Evolutionary conservation across 2,329 filamentous ascomycete genomes (phyloP).

Genomic region (Aspergillus persii): DNA sequence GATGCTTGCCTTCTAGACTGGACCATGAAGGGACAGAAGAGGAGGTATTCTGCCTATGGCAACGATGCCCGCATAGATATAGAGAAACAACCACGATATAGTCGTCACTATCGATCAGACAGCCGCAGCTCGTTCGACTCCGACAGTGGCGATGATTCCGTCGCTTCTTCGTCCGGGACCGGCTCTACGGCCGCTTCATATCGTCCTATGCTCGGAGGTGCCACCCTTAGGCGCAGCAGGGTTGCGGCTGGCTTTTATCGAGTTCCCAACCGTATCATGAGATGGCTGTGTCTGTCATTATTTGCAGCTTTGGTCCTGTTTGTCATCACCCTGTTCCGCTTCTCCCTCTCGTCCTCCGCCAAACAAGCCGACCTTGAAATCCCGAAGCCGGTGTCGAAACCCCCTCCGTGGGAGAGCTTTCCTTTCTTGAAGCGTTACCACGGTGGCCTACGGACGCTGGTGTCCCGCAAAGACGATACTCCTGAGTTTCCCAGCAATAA

Average conservation of each 20-base stretch:
- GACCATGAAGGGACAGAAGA: slow-evolving; percentile 32
- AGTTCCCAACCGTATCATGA: slow-evolving; percentile 69
- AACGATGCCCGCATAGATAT: slow-evolving; percentile 29
- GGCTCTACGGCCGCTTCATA: slow-evolving; percentile 55
- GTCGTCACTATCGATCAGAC: slow-evolving; percentile 20
- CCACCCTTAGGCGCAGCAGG: slow-evolving; percentile 34
- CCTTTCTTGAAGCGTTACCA: slow-evolving; percentile 85
- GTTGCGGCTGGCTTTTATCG: slow-evolving; percentile 51
- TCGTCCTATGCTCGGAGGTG: slow-evolving; percentile 39
- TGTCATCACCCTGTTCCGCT: slow-evolving; percentile 70
- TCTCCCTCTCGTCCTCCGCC: slow-evolving; percentile 56
- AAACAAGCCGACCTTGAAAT: slow-evolving; percentile 39
- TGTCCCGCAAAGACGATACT: slow-evolving; percentile 62
- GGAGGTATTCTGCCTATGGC: slow-evolving; percentile 28
- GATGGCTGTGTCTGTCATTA: slow-evolving; percentile 73
- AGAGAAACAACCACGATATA: slow-evolving; percentile 31
- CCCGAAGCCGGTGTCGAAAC: slow-evolving; percentile 60
- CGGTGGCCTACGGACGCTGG: slow-evolving; percentile 74
- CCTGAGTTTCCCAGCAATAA: slow-evolving; percentile 74
- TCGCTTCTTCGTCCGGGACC: slow-evolving; percentile 13
- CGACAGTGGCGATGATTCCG: slow-evolving; percentile 28
- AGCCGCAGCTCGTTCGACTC: slow-evolving; percentile 27
- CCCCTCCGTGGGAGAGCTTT: slow-evolving; percentile 79
- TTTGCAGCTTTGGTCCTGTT: slow-evolving; percentile 70
- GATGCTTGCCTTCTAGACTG: slow-evolving; percentile 21